Base-by-base conservation (phyloP, 2,329 filamentous ascomycete species). In the Claviceps digitariae region DNA sequence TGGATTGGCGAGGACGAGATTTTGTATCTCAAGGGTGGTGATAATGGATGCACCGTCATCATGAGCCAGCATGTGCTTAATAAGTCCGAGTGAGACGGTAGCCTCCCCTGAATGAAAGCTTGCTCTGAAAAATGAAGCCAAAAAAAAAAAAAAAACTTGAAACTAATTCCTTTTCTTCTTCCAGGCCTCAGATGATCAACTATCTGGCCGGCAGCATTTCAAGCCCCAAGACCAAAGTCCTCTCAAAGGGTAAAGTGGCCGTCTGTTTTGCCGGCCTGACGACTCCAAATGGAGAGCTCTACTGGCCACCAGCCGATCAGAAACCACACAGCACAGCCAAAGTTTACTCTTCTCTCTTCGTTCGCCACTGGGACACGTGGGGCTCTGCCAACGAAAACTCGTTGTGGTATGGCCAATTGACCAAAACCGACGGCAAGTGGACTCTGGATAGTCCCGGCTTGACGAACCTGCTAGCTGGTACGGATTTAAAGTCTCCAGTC, bases 321-420 rank as follows among this genome's bases (percentile, higher is more conserved):
- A 80, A 82, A 62, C 72, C 78, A 2, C 69, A 74, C 25, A 83
- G 83, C 21, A 78, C 80, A 3, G 88, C 81, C 29, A 83, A 79
- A 60, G 76, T 89, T 23, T 93, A 93, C 66, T 81, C 80, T 21
- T 80, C 78, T 48, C 78, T 90, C 27, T 93, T 87, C 62, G 86
- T 87, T 29, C 79, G 88, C 15, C 87, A 94, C 62, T 94, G 88
- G 88, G 87, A 94, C 64, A 68, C 76, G n/a, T 94, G 84, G 69
- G 73, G 82, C 27, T 81, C 78, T 1, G 77, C 82, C 47, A 83
- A 87, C 61, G 81, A 77, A 56, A 84, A 83, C 61, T 78, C 84
- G 2, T 75, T 95, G 29, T 93, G 84, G 75, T 86, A 87, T 31
- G 83, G 83, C 34, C 76, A 77, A 5, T 65, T 93, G 48, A 71